Percentiles rank a stretch among this genome's conserved stretches.
phyloP scores from a whole-genome alignment of 1,139 yeast genomes.

The Wickerhamiella pararugosa region DNA sequence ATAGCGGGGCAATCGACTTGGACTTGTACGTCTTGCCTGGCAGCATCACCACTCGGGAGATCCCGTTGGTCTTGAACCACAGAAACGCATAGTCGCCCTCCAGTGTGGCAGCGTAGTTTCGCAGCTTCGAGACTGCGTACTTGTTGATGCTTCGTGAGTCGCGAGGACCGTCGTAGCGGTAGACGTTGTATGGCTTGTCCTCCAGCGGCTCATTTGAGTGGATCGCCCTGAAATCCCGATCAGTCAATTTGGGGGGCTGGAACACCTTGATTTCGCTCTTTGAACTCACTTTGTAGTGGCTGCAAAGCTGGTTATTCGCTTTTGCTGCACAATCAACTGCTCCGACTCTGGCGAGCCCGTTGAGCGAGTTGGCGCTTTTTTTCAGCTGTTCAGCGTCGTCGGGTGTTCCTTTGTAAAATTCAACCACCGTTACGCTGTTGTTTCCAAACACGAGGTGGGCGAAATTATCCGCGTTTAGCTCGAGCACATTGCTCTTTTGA shows the following conservation, averaged over 20 bases:
- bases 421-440: constrained; percentile 70
- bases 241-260: constrained; percentile 32
- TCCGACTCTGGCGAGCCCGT: constrained; percentile 54
- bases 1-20: constrained; percentile 38
- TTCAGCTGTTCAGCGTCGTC: constrained; percentile 44
- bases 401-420: constrained; percentile 50
- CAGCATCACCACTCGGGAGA: constrained; percentile 20
- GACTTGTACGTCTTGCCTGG: constrained; percentile 18
- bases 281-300: constrained; percentile 51
- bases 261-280: constrained; percentile 73
- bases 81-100: constrained; percentile 11
- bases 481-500: constrained; percentile 37
- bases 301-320: constrained; percentile 52
- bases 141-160: constrained; percentile 42
- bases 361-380: constrained; percentile 47
- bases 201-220: constrained; percentile 51
- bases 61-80: constrained; percentile 14
- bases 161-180: constrained; percentile 57
- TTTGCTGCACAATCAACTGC: constrained; percentile 77
- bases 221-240: constrained; percentile 30
- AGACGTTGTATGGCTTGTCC: constrained; percentile 46
- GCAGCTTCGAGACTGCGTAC: constrained; percentile 45
- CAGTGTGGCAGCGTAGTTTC: constrained; percentile 47
- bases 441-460: constrained; percentile 48
- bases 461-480: constrained; percentile 42